Evolutionary conservation across 2,329 filamentous ascomycete species (phyloP).

Genomic region (Cladophialophora immunda): DNA sequence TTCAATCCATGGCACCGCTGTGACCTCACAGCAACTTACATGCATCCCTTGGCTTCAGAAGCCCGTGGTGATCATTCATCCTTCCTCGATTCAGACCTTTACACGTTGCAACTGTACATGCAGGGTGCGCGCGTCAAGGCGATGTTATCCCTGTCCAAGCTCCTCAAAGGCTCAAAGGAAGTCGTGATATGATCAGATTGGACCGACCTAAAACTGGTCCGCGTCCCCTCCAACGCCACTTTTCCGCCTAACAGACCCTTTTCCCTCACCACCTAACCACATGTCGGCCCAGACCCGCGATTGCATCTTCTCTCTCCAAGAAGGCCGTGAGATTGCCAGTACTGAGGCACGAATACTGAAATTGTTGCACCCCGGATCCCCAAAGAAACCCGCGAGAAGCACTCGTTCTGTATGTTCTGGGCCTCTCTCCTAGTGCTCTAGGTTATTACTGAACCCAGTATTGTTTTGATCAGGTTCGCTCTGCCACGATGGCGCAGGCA

Average conservation of each 20-base stretch:
- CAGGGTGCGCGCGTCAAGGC: background rate
- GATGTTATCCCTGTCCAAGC: constrained; percentile 3
- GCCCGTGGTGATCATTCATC: constrained; percentile 1
- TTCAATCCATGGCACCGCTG: background rate
- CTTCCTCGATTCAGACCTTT: constrained; percentile 13
- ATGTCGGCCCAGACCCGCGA: constrained; percentile 4
- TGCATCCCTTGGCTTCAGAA: constrained; percentile 1
- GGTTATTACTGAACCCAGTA: background rate
- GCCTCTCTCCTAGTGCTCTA: background rate
- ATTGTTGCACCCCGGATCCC: background rate
- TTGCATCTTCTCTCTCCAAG: constrained; percentile 6
- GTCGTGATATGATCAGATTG: constrained; percentile 15
- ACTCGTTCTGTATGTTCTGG: constrained; percentile 9
- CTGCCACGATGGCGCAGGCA: background rate
- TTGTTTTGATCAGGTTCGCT: background rate
- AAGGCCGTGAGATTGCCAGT: constrained; percentile 3
- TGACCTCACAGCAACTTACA: constrained; percentile 1
- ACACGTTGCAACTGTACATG: constrained; percentile 13
- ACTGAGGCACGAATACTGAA: constrained; percentile 10
- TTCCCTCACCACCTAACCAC: background rate
- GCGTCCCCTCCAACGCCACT: constrained; percentile 1
- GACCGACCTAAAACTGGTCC: background rate
- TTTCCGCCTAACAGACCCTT: background rate
- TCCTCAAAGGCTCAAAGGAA: background rate
- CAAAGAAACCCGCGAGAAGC: constrained; percentile 4